Evolutionary conservation across 2,329 filamentous ascomycete genomes (phyloP), one percentile per base, ranked within the genome.

Genomic region (Endoconidiophora polonica): DNA sequence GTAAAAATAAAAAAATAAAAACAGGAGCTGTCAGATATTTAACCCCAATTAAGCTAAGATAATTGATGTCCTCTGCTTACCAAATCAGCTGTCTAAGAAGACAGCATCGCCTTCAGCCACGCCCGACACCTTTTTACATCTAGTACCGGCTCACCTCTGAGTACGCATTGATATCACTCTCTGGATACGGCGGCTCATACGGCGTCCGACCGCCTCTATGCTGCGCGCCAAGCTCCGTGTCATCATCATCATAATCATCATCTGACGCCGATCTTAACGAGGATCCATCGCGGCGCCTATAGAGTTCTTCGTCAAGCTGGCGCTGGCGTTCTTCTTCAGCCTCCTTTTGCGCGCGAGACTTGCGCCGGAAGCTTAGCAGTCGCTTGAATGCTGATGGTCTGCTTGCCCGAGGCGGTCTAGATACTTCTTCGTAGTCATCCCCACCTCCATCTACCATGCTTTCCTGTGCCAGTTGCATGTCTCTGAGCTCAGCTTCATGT

Each of bases 341-440:
- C 18, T 33, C 38, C 20, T 26, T 20, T 36, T 26, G 36, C 7
- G 10, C 47, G 23, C 44, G 40, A 45, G 39, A 33, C 26, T 46
- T 50, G 12, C 49, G 33, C 23, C 37, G 38, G 29, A 50, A 46
- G 26, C 49, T 50, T 18, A 50, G 24, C 36, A 50, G 24, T 18
- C 49, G 36, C 26, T 46, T 50, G 10, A 50, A 50, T 3, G 49
- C 49, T 5, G 33, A 38, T 14, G 49, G 43, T 3, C 43, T 46
- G 9, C 22, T 16, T 14, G 44, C 38, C 10, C 22, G 16, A 10
- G 44, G 44, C 9, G 44, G 44, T 23, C 44, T 37, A 5, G 44
- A 18, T 12, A 46, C 44, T 33, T 20, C 38, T 14, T 46, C 44
- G 24, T 40, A 45, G 5, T 46, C 38, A 20, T 39, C 38, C n/a